Percentiles rank a stretch among this genome's conserved stretches.
These are phyloP conservation scores for Podochytrium sp. DNA, from an alignment of 192 early-diverging fungal species.

Conservation along the genomic window DNA sequence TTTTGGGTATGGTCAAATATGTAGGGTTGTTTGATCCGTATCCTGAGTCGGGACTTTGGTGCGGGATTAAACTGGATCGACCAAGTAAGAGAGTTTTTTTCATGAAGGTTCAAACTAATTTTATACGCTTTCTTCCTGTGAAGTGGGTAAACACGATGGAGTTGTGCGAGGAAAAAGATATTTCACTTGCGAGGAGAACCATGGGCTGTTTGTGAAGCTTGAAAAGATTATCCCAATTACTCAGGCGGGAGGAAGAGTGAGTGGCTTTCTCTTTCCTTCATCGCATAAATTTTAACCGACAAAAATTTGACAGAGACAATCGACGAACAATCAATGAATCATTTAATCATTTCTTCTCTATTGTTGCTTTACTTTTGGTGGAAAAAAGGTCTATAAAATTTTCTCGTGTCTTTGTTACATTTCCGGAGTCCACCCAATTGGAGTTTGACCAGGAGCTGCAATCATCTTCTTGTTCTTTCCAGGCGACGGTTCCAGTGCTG, in stretches of 20 bases:
- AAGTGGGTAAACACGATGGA: constrained; percentile 55
- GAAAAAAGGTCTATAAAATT: too few relatives aligned
- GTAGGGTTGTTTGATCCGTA: constrained; percentile 45
- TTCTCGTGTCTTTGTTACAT: too few relatives aligned
- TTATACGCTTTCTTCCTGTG: not conserved
- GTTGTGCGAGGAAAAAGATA: constrained; percentile 47
- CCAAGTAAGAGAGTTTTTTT: constrained; percentile 33
- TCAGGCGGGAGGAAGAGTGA: constrained; percentile 31
- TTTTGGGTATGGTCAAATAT: constrained; percentile 44
- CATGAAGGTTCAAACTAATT: not conserved
- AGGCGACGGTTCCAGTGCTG: constrained; percentile 4
- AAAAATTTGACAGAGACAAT: constrained; percentile 8
- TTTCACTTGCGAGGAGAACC: constrained; percentile 45
- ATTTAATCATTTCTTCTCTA: not conserved
- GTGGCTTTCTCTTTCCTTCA: constrained; percentile 6
- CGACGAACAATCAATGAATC: constrained; percentile 2
- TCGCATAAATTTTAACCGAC: not conserved
- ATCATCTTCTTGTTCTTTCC: constrained; percentile 22
- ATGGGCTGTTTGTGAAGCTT: constrained; percentile 49
- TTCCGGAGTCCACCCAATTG: constrained; percentile 8
- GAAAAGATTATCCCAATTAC: constrained; percentile 45
- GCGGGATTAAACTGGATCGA: constrained; percentile 46
- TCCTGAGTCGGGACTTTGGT: constrained; percentile 50
- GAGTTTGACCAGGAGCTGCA: constrained; percentile 21
- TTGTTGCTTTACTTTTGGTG: constrained; percentile 4